phyloP scores from a whole-genome alignment of 2,329 filamentous ascomycete genomes.

The Cladobotryum protrusum region DNA sequence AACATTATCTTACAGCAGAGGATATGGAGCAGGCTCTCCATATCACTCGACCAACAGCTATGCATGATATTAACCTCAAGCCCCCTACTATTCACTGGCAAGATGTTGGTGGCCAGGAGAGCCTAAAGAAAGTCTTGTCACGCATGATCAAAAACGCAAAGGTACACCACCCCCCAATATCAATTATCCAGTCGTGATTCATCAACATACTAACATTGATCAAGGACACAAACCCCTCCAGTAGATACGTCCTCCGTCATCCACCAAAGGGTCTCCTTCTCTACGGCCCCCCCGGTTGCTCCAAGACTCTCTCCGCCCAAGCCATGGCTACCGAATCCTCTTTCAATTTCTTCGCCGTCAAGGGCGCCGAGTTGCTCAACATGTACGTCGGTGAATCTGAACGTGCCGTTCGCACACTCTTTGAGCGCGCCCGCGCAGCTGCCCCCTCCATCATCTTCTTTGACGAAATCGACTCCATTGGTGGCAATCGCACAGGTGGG shows the following conservation, averaged over 20 bases:
- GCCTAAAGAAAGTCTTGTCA: slow-evolving; percentile 59
- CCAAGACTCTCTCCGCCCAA: slow-evolving; percentile 87
- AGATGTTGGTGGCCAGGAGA: slow-evolving; percentile 80
- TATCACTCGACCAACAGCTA: slow-evolving; percentile 70
- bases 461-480: slow-evolving; percentile 90
- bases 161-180: slow-evolving; percentile 17
- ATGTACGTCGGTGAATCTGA: slow-evolving; percentile 98
- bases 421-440: slow-evolving; percentile 77
- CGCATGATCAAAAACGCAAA: slow-evolving; percentile 41
- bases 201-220: background rate
- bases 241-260: slow-evolving; percentile 36
- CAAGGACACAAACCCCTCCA: slow-evolving; percentile 26
- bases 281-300: slow-evolving; percentile 90
- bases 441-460: slow-evolving; percentile 94
- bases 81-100: slow-evolving; percentile 80
- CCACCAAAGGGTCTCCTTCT: slow-evolving; percentile 78
- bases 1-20: slow-evolving; percentile 28
- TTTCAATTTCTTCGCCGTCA: slow-evolving; percentile 91
- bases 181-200: no score
- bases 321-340: slow-evolving; percentile 85
- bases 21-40: slow-evolving; percentile 63
- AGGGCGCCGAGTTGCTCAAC: slow-evolving; percentile 86
- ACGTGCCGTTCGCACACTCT: slow-evolving; percentile 75
- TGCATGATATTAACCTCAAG: slow-evolving; percentile 84
- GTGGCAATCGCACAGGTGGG: slow-evolving; percentile 41